Evolutionary conservation across 2,329 filamentous ascomycete genomes (phyloP), one percentile per base, ranked within the genome.

Genomic region (Ophiocordyceps camponoti-saundersi): DNA sequence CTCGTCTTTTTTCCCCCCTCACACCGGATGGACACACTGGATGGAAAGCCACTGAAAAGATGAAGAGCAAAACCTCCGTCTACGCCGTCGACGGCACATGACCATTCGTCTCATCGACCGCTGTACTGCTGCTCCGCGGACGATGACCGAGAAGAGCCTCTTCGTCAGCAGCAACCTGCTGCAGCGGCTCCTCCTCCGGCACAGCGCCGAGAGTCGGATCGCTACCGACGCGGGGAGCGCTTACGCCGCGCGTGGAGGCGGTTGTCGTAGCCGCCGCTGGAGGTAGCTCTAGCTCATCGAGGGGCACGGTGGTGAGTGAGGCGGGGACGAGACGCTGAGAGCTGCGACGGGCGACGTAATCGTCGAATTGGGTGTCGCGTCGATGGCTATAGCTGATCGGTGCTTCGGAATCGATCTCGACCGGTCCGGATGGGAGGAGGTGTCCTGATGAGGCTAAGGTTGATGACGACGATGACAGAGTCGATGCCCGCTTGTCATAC

Each of bases 281-380:
- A 12, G 40, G 20, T 8, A 21, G n/a, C 40, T 23, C 20, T 2
- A 23, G 2, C 2, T 42, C 13, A 6, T 42, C 40, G 20, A 12
- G n/a, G 3, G 16, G 16, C 10, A 18, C 8, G 16, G n/a, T 39
- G 16, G 7, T 7, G 13, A 36, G 13, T 6, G 12, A 11, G 6
- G 32, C 6, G 6, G 32, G 32, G 32, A 36, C 4, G 34, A 39
- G 34, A 39, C 34, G 34, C 34, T 39, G 34, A 6, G 34, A 39
- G 34, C 15, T 39, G 12, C 61, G 60, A 10, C 59, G 61, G 22
- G 61, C 61, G 18, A 68, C 53, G 53, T 68, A 72, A 6, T 65
- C 63, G 44, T 72, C 69, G 48, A 71, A 72, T 47, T 66, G 61
- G 4, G 69, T 71, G 46, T 70, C 65, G 6, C 69, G 62, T 57